Evolutionary conservation across 2,329 filamentous ascomycete genomes (phyloP), one percentile per base, ranked within the genome.

Genomic region (Colletotrichum plurivorum): DNA sequence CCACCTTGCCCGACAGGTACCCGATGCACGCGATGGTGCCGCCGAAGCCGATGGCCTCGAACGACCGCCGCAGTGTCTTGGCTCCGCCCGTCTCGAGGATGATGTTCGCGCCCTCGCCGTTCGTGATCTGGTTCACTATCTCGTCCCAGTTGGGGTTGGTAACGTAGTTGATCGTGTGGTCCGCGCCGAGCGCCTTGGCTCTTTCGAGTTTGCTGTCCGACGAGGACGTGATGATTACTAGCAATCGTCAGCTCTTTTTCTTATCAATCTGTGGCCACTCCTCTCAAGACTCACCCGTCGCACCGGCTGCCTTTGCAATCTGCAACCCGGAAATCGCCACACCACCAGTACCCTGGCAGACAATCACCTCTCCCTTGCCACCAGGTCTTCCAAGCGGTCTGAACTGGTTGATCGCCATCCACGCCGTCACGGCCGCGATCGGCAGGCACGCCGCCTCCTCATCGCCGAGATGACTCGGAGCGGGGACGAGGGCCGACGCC

Each of bases 321-420:
- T 87, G 85, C 68, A 88, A 72, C 2, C 85, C 87, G 10, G 82
- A 81, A 43, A 89, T 78, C 13, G 84, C 77, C 5, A 89, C 86
- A 3, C 85, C 87, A 2, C 87, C 86, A 0, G 86, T 89, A 3
- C 87, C 87, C 72, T 88, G 87, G 4, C 88, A 76, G 15, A 89
- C 75, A 5, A 88, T 82, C 1, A 80, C 80, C 71, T 84, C 80
- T 4, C 80, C 81, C 58, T 76, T 73, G 0, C 85, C 85, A 1
- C 84, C 83, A 4, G 84, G 82, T 59, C 87, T 78, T 0, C 87
- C 87, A 0, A 88, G 74, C 0, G 87, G 86, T 27, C 86, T 81
- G 80, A 89, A 86, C 53, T 87, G 85, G 76, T 91, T 91, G 73
- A 92, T 81, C 9, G 87, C 82, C 87, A 89, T 91, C 89, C 88